Evolutionary conservation across 805 yeast species (phyloP).

Genomic region (Pichia deserticola): DNA sequence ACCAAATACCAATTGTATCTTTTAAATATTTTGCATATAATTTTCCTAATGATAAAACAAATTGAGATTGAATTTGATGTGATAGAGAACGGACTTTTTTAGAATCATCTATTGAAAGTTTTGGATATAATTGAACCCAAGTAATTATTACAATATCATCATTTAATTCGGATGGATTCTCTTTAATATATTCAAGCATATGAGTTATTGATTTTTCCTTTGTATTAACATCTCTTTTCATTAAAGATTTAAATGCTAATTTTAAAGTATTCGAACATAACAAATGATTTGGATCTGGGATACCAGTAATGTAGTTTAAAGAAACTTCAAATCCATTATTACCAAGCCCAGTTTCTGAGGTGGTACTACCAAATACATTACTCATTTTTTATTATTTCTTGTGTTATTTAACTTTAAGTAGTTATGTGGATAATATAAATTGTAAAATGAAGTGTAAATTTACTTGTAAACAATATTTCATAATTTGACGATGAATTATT

Average conservation of each 20-base stretch:
- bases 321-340: slow-evolving; percentile 47
- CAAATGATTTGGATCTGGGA: slow-evolving; percentile 59
- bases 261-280: slow-evolving; percentile 40
- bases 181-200: slow-evolving; percentile 30
- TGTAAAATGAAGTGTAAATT: too few relatives aligned
- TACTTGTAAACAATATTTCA: too few relatives aligned
- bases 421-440: neutral
- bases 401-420: neutral
- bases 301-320: slow-evolving; percentile 66
- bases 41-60: slow-evolving; percentile 46
- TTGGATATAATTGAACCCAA: slow-evolving; percentile 80
- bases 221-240: slow-evolving; percentile 79
- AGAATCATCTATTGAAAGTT: slow-evolving; percentile 65
- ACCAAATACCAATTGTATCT: slow-evolving; percentile 66
- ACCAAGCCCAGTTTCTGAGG: slow-evolving; percentile 24
- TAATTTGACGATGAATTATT: too few relatives aligned
- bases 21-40: slow-evolving; percentile 57
- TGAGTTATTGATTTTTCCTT: slow-evolving; percentile 72
- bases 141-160: slow-evolving; percentile 51
- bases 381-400: neutral
- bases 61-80: slow-evolving; percentile 57
- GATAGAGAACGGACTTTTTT: slow-evolving; percentile 52
- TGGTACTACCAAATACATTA: slow-evolving; percentile 4
- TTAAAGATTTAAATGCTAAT: slow-evolving; percentile 63
- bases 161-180: slow-evolving; percentile 22